A percentile compares a stretch with the other conserved stretches of the same genome.
Conservation (phyloP, 306 rosid genomes). For the Senna siamea region DNA sequence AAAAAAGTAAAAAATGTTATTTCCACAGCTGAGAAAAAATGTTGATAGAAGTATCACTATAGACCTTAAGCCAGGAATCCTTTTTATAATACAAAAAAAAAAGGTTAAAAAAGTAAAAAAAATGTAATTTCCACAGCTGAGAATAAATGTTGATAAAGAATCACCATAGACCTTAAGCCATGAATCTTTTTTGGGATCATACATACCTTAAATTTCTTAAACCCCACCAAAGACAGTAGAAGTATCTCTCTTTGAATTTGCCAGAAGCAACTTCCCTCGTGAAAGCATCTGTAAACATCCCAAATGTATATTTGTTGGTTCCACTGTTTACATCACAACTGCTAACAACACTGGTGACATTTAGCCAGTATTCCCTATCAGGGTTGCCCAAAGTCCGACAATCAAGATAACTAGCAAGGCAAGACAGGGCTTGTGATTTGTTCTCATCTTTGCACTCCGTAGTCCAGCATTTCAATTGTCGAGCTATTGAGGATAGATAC, state of each 20-base stretch:
- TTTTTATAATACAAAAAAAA: background rate
- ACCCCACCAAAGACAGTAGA: slow-evolving; percentile 85
- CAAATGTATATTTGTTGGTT: slow-evolving; percentile 61
- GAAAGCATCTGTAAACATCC: slow-evolving; percentile 83
- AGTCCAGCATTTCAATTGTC: slow-evolving; percentile 82
- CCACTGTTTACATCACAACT: slow-evolving; percentile 57
- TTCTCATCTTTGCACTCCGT: slow-evolving; percentile 57
- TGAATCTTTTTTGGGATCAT: background rate
- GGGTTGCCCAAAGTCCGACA: slow-evolving; percentile 50
- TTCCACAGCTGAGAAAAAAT: background rate
- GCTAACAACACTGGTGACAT: slow-evolving; percentile 52
- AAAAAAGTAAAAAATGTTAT: background rate
- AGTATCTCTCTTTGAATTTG: slow-evolving; percentile 62
- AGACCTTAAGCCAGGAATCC: background rate
- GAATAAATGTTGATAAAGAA: background rate
- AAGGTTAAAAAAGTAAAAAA: background rate
- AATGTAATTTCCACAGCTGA: background rate
- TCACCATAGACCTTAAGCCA: background rate
- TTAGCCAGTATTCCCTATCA: slow-evolving; percentile 68
- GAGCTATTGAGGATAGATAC: slow-evolving; percentile 76
- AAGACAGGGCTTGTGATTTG: slow-evolving; percentile 41
- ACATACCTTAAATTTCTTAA: slow-evolving; percentile 80
- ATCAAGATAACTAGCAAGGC: slow-evolving; percentile 66
- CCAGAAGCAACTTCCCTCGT: slow-evolving; percentile 63
- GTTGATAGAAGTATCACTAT: background rate